Evolutionary conservation across 2,329 filamentous ascomycete species (phyloP), one percentile per base, ranked within the genome.

Genomic region (Lachnellula subtilissima): DNA sequence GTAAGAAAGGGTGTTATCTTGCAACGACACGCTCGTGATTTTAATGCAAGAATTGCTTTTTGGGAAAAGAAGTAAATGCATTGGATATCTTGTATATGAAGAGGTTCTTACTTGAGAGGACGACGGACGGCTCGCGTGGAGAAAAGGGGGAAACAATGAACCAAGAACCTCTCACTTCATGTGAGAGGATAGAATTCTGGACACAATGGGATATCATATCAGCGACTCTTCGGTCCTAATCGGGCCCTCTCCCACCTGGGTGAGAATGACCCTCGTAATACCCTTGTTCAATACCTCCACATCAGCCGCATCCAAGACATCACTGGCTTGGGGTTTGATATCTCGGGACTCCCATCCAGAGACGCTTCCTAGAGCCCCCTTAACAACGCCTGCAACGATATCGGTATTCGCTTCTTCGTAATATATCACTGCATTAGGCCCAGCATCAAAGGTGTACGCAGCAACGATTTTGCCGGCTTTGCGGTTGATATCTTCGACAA

Each of bases 361-460:
- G n/a, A 86, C 79, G 28, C 77, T 72, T 1, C 74, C 77, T 23
- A 93, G 70, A 17, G 88, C 77, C 40, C 76, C 75, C 75, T 89
- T 88, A 74, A 99, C 88, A 0, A 86, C 82, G 8, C 91, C 92
- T 0, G 91, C 83, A 3, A 97, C 86, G 3, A 80, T 73, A 43
- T 81, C 79, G 60, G 85, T 81, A 64, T 96, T 83, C 77, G 92
- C 80, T 70, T 92, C 88, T 42, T 92, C 82, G 70, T 96, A 97
- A 78, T 99, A 99, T 50, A 99, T 85, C 50, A 99, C 95, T 42
- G 91, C 91, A 74, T 99, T 99, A 53, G 94, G 94, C 52, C 94
- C 94, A 0, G 94, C 94, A 70, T 99, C 94, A 68, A 97, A 99
- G 0, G 94, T 99, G 73, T 99, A 99, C 3, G 94, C 94, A 3